A percentile compares a stretch with the other conserved stretches of the same genome.
Conservation (phyloP, 2,329 filamentous ascomycete species). For the Trichoderma breve region DNA sequence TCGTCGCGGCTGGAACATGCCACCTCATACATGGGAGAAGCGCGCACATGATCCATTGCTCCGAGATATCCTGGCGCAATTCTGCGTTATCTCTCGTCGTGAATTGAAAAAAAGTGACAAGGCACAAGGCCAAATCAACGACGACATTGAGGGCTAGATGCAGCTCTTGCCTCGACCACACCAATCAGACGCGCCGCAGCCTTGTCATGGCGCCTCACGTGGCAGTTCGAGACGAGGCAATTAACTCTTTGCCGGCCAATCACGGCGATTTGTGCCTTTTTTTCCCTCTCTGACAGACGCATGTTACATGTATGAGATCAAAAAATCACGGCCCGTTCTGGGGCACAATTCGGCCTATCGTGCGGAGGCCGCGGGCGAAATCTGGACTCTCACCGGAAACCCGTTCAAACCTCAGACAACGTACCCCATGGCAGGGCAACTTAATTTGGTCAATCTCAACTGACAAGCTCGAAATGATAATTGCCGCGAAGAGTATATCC, state of each 20-base stretch:
- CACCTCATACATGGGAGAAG: neutral
- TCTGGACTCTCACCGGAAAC: neutral
- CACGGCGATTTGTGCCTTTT: neutral
- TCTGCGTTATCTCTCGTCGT: neutral
- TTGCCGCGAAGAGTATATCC: neutral
- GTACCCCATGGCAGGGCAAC: neutral
- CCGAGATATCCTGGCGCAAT: slow-evolving; percentile 7
- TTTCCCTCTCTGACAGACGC: neutral
- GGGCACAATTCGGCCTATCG: neutral
- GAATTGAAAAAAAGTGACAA: neutral
- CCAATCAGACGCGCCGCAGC: slow-evolving; percentile 17
- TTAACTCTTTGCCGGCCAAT: slow-evolving; percentile 8
- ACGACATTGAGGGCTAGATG: neutral
- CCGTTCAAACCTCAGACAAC: slow-evolving; percentile 4
- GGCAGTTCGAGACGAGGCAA: slow-evolving; percentile 16
- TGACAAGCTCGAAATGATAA: neutral
- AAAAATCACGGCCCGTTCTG: neutral
- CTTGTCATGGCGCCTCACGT: slow-evolving; percentile 17
- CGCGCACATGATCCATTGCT: slow-evolving; percentile 19
- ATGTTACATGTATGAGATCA: neutral
- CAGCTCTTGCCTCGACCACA: neutral
- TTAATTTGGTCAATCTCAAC: neutral
- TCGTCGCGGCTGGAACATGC: slow-evolving; percentile 7
- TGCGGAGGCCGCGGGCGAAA: neutral
- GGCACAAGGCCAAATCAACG: neutral